Evolutionary conservation across 116 monocot genomes (phyloP).

Genomic region (Thalassia testudinum): DNA sequence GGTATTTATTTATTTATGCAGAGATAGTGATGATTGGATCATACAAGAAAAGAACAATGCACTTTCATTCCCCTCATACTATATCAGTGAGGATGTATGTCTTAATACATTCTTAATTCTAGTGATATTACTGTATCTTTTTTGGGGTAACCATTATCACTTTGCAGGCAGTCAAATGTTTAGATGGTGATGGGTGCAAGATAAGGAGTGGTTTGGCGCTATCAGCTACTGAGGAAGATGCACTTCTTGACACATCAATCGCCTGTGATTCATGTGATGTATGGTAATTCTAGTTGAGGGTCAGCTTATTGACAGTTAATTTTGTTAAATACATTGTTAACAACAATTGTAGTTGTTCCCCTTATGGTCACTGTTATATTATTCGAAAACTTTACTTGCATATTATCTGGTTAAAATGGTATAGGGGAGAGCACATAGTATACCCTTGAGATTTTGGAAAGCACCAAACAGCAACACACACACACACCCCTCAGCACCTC

Average conservation of each 20-base stretch:
- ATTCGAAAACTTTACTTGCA: no score
- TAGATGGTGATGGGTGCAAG: slow-evolving; percentile 82
- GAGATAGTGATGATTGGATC: slow-evolving; percentile 64
- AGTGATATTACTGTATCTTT: background rate
- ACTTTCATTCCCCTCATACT: slow-evolving; percentile 88
- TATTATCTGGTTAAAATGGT: no score
- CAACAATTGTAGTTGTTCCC: no score
- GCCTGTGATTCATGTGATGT: slow-evolving; percentile 99
- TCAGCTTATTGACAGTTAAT: no score
- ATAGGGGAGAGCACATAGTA: no score
- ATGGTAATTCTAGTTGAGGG: slow-evolving; percentile 37
- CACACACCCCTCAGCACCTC: no score
- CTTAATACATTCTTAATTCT: background rate
- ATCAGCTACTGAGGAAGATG: slow-evolving; percentile 31
- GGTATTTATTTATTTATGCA: slow-evolving; percentile 30
- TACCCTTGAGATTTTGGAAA: no score
- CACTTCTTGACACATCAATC: slow-evolving; percentile 76
- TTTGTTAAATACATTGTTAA: no score
- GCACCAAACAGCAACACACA: no score
- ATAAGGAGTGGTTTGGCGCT: slow-evolving; percentile 37
- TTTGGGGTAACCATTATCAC: slow-evolving; percentile 2
- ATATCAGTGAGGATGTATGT: slow-evolving; percentile 89
- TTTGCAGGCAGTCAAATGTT: slow-evolving; percentile 77
- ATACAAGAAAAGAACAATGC: slow-evolving; percentile 62
- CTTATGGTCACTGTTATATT: no score